Base-by-base conservation (phyloP, 768 basidiomycete genomes). In the Lactarius sanguifluus region DNA sequence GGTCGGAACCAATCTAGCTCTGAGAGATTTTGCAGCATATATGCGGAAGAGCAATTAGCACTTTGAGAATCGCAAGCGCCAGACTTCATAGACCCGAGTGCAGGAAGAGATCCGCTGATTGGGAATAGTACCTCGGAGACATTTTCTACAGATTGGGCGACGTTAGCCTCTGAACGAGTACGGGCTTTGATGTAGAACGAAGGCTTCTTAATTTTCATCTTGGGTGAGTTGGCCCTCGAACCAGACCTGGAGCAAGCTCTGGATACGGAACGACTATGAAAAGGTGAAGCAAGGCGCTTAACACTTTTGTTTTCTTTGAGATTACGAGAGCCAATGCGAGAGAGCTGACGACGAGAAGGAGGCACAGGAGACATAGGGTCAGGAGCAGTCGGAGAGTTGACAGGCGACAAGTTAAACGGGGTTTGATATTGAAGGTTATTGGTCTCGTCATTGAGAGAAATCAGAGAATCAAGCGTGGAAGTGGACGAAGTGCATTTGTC, bases 321-420 rank as follows among this genome's bases (percentile, higher is more conserved):
- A 47, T 75, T 77, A 55, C 75, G 75, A 50, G 81, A 81, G 43
- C 75, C 75, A 54, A 77, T 79, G 66, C 79, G 77, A 65, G 80
- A 78, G 43, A 75, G 58, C 32, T 75, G 70, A 34, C 76, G 77
- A 64, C 74, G 74, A 68, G 72, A 60, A 34, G 72, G 58, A 59
- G 83, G 83, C 36, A 82, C 74, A 2, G 81, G 82, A 23, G 84
- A 83, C 13, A 83, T 69, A 55, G 76, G 73, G 55, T 80, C 79
- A 55, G 74, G 74, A 5, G 71, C 67, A 12, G 66, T 52, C 3
- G 70, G 73, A 41, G 71, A 55, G n/a, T 68, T 69, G 20, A 69
- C 64, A 47, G 57, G 73, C 12, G 65, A 70, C 62, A 63, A 20
- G 30, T 61, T 72, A 62, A 43, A 56, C 71, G 70, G 70, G 18